Base-by-base conservation (phyloP, 139 green algal species). In the Picochlorum sp. region DNA sequence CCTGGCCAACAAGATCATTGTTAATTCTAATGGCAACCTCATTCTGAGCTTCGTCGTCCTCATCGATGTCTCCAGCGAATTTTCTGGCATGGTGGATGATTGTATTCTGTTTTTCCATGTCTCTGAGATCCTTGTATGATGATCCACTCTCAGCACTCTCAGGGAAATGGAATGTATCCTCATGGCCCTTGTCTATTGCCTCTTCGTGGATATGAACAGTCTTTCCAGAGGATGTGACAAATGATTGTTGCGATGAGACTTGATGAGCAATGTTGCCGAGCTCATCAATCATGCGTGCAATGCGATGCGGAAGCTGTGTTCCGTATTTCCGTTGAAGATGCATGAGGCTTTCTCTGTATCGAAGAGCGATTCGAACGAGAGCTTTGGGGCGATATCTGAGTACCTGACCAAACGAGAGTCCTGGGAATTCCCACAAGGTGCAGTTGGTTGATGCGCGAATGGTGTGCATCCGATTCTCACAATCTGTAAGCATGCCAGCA, bases 381-480 rank as follows among this genome's bases (percentile, higher is more conserved):
- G n/a, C 47, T 54, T 20, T 54, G 16, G 47, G 47, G 15, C n/a
- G 47, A 10, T 54, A 54, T 6, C 18, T 26, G 6, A 54, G 47
- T 26, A 54, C n/a, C 16, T 21, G 47, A 5, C 47, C 47, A 54
- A 54, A 54, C 7, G 47, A 26, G 16, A 21, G 24, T 24, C 47
- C 47, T 26, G 47, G 47, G n/a, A 54, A 54, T 24, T 54, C 47
- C 47, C 47, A 54, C 8, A 54, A 13, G 8, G 47, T 26, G n/a
- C 47, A 54, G 47, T 54, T 54, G 16, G 47, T 54, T 21, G 18
- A 54, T 54, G 47, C 47, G 23, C 47, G 13, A 18, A n/a, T 52
- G 20, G 58, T 65, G 21, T 65, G 58, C 21, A 65, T 59, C 18
- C 44, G 4, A 30, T 59, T 30, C 21, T 30, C 56, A 37, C 58